A percentile compares a stretch with the other conserved stretches of the same genome.
These are phyloP conservation scores for Alternaria sp. DNA, from an alignment of 2,329 filamentous ascomycete species.

Conservation along the genomic window DNA sequence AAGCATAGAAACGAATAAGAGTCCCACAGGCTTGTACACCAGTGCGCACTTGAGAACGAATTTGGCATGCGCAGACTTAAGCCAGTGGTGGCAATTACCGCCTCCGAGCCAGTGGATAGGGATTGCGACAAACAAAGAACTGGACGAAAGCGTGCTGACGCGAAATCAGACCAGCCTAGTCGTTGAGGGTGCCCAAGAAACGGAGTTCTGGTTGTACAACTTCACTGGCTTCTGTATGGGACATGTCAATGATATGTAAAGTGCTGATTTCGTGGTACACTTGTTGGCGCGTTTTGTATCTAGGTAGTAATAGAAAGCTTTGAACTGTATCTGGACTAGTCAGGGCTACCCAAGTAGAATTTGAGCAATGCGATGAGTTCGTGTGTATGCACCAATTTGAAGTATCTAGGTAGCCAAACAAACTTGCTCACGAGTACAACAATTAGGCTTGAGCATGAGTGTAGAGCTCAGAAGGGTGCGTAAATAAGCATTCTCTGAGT, in stretches of 20 bases:
- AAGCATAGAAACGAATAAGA: constrained; percentile 13
- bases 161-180: background rate
- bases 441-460: background rate
- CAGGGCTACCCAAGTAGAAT: background rate
- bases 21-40: background rate
- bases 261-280: background rate
- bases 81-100: background rate
- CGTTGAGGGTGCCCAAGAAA: background rate
- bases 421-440: background rate
- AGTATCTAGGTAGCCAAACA: background rate
- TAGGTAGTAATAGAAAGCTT: background rate
- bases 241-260: background rate
- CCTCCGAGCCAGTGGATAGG: background rate
- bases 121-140: background rate
- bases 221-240: background rate
- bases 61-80: background rate
- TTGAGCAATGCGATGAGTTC: background rate
- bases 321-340: background rate
- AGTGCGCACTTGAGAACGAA: background rate
- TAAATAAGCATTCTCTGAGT: background rate
- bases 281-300: background rate
- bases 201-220: background rate
- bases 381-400: background rate
- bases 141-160: background rate
- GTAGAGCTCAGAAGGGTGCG: background rate